Conservation (phyloP, 768 basidiomycete genomes). For the Mycena vulgaris region DNA sequence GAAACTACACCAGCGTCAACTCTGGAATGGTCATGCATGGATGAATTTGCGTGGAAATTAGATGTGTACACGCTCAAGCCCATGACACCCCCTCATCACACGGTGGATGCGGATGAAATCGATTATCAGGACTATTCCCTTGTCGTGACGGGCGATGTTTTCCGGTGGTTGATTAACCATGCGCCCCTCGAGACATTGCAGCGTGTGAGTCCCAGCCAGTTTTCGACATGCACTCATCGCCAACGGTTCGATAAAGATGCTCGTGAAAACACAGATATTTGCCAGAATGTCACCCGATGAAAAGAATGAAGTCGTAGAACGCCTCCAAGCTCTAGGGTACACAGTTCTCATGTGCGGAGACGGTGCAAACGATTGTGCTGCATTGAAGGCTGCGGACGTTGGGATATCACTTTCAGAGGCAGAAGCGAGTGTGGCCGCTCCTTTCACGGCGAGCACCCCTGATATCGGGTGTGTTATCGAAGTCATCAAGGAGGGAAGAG, state of each 20-base stretch:
- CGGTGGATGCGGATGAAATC: conserved; percentile 78
- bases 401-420: conserved; percentile 97
- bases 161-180: conserved; percentile 98
- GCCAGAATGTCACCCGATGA: conserved; percentile 99
- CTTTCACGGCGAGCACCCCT: conserved; percentile 93
- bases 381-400: conserved; percentile 98
- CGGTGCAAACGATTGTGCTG: conserved; percentile 98
- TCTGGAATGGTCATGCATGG: conserved; percentile 93
- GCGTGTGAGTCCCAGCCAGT: conserved; percentile 69
- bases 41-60: conserved; percentile 87
- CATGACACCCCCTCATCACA: conserved; percentile 75
- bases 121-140: conserved; percentile 91
- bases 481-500: conserved; percentile 96
- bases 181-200: conserved; percentile 95
- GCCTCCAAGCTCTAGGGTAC: conserved; percentile 93
- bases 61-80: conserved; percentile 93
- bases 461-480: conserved; percentile 98
- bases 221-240: background rate
- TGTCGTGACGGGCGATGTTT: conserved; percentile 94
- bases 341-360: conserved; percentile 99
- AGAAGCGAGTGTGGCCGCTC: conserved; percentile 98
- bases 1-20: conserved; percentile 67
- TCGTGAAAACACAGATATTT: conserved; percentile 96
- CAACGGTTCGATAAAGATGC: conserved; percentile 75
- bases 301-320: conserved; percentile 98